Percentiles rank a stretch among this genome's conserved stretches.
Conservation (phyloP, 148 eudicot species). For the Amaranthus hypochondriacus region DNA sequence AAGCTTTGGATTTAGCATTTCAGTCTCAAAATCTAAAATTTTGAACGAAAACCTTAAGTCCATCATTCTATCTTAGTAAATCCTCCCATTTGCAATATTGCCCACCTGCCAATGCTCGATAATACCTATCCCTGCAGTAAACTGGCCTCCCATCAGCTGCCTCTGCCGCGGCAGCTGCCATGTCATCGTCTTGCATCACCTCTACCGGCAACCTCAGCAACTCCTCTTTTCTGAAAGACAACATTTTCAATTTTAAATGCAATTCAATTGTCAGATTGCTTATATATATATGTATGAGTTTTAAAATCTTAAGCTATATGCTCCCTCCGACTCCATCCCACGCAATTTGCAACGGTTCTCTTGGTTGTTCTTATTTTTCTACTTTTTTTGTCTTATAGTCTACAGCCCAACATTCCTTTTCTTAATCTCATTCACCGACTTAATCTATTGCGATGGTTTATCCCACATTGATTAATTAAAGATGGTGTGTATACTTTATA, state of each 20-base stretch:
- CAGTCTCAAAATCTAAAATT: neutral
- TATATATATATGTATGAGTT: neutral
- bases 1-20: constrained; percentile 10
- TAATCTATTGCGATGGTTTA: too few relatives aligned
- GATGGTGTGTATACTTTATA: too few relatives aligned
- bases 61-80: constrained; percentile 45
- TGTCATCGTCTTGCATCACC: constrained; percentile 67
- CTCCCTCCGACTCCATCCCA: too few relatives aligned
- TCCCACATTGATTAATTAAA: too few relatives aligned
- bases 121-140: constrained; percentile 85
- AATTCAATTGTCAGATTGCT: neutral
- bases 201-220: constrained; percentile 72
- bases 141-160: constrained; percentile 98
- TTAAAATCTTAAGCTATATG: too few relatives aligned
- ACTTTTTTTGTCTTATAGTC: too few relatives aligned
- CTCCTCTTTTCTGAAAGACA: constrained; percentile 64
- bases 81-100: constrained; percentile 99
- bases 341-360: too few relatives aligned
- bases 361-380: too few relatives aligned
- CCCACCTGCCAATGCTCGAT: constrained; percentile 93
- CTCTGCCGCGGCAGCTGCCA: constrained; percentile 92
- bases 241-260: neutral
- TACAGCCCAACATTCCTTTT: too few relatives aligned
- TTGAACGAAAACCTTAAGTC: neutral
- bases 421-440: too few relatives aligned